Base-by-base conservation (phyloP, 2,329 filamentous ascomycete genomes). In the Mycosphaerella sp. region DNA sequence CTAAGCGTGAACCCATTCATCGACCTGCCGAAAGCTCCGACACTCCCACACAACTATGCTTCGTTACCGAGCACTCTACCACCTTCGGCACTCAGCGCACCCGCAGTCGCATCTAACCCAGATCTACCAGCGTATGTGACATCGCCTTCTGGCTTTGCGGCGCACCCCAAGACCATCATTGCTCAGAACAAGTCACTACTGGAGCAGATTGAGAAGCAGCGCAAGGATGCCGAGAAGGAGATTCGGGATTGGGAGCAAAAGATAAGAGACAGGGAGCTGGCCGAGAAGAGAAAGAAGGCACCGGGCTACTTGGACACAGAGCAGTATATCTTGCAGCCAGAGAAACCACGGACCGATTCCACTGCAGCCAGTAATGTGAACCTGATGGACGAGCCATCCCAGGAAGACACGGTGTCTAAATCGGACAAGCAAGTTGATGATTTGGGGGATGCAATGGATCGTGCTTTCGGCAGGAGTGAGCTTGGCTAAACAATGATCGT, bases 1-100 rank as follows among this genome's bases (percentile, higher is more conserved):
- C 77, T 98, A 52, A 95, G 90, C 47, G 90, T 97, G 43, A 96
- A 92, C 2, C 93, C 93, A 26, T 96, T 96, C 75, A 83, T 97
- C 65, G 87, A 86, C 56, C 85, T 98, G 32, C 93, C 93, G 9
- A 86, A 88, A 31, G 86, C 92, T 26, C 87, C 91, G 17, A 95
- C 91, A 0, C 82, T 98, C 6, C 92, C 93, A 23, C 97, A 97
- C 76, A 95, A 89, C 63, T 97, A 96, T 80, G 92, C 91, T 69
- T 80, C 84, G 9, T 85, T 97, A 67, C 89, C 92, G 0, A 92
- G 89, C 0, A 87, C 89, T 2, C 81, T 97, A 0, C 92, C 93
- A 0, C 83, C 83, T 1, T 87, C 87, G 1, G 78, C 82, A 34
- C 80, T 83, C 6, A 78, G 79, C 55, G 74, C 54, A 66, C 58